Conservation (phyloP, 805 yeast species). For the Soucietia sequanensis region DNA sequence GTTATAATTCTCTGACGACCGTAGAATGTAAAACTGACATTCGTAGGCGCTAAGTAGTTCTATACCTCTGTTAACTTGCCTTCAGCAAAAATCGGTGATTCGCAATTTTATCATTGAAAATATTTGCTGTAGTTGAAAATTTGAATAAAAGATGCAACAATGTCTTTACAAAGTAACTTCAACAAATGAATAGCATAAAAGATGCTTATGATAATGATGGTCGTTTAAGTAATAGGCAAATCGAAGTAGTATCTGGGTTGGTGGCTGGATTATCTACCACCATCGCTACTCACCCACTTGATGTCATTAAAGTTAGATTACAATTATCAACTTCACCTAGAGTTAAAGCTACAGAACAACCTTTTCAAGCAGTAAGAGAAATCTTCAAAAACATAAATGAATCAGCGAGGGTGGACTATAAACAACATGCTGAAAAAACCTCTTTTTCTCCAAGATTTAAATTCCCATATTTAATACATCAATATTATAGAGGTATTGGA, state of each 20-base stretch:
- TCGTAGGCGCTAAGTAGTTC: too few species aligned
- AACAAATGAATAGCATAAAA: too few species aligned
- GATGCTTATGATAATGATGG: conserved; percentile 4
- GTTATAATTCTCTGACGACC: too few species aligned
- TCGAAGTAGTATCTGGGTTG: conserved; percentile 69
- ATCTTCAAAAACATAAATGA: conserved; percentile 19
- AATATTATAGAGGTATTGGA: conserved; percentile 68
- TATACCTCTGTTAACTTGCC: too few species aligned
- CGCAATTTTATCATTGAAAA: not conserved
- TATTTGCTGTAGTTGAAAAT: too few species aligned
- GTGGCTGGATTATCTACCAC: conserved; percentile 83
- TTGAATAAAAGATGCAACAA: too few species aligned
- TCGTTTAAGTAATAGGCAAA: conserved; percentile 24
- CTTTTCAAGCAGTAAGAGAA: conserved; percentile 17
- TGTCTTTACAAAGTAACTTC: too few species aligned
- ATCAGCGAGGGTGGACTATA: conserved; percentile 16
- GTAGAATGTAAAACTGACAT: too few species aligned
- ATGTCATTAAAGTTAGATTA: conserved; percentile 76
- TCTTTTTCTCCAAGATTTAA: conserved; percentile 6
- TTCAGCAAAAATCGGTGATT: conserved; percentile 1
- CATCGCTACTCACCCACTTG: conserved; percentile 82
- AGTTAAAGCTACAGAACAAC: conserved; percentile 8
- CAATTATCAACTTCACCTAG: conserved; percentile 50
- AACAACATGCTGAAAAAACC: conserved; percentile 2
- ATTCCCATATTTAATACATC: conserved; percentile 19